These are phyloP conservation scores for Salix koriyanagi DNA, from an alignment of 345 rosid genomes.

Conservation along the genomic window DNA sequence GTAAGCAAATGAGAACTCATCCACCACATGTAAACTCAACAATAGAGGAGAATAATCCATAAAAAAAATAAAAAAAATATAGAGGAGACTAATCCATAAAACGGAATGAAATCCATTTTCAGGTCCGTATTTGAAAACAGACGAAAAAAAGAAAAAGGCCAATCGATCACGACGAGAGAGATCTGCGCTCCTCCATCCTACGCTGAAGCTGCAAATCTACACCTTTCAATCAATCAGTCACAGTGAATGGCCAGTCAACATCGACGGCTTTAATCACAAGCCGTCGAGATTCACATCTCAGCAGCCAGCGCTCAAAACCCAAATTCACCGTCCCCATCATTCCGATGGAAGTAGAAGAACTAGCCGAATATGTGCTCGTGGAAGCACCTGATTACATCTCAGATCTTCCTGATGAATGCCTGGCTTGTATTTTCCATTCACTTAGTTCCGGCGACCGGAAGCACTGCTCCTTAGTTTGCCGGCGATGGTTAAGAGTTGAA, in stretches of 20 bases:
- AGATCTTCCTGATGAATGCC: conserved; percentile 72
- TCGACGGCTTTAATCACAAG: conserved; percentile 48
- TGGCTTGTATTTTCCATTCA: conserved; percentile 70
- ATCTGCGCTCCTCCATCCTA: background rate
- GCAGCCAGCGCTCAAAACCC: conserved; percentile 32
- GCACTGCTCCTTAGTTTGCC: conserved; percentile 61
- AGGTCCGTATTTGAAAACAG: conserved; percentile 30
- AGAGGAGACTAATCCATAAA: background rate
- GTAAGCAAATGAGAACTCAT: background rate
- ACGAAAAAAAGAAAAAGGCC: background rate
- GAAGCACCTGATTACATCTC: conserved; percentile 47
- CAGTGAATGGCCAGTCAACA: conserved; percentile 67
- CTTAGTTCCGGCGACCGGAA: conserved; percentile 61
- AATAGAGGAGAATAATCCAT: background rate
- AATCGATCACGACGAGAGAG: background rate
- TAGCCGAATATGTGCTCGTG: background rate
- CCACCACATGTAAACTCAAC: background rate
- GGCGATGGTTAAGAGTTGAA: conserved; percentile 67
- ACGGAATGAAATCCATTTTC: conserved; percentile 39
- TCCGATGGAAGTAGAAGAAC: conserved; percentile 34
- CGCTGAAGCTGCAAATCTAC: background rate
- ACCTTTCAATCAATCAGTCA: conserved; percentile 2
- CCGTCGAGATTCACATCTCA: conserved; percentile 34
- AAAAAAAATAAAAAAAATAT: background rate
- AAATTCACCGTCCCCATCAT: conserved; percentile 26